Conservation (phyloP, 2,329 filamentous ascomycete genomes). For the Drechmeria coniospora region DNA sequence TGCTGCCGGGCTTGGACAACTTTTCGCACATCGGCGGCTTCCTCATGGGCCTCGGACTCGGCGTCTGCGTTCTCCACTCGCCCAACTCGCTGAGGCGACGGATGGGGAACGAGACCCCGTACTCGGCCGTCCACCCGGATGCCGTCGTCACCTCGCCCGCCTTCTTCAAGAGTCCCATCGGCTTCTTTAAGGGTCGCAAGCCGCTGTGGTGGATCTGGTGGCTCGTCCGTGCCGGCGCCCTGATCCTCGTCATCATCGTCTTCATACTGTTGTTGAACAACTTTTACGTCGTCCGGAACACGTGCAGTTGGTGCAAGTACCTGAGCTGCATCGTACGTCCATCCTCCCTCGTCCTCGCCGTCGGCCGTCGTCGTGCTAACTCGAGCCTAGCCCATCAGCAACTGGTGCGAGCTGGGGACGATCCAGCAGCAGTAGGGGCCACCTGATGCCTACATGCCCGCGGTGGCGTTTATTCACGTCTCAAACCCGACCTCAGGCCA, state of each 20-base stretch:
- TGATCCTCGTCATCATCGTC: slow-evolving; percentile 67
- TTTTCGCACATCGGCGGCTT: slow-evolving; percentile 96
- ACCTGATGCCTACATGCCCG: too few relatives aligned
- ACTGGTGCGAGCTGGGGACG: slow-evolving; percentile 46
- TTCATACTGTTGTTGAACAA: slow-evolving; percentile 82
- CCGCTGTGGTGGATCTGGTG: slow-evolving; percentile 97
- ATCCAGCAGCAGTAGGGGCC: slow-evolving; percentile 12
- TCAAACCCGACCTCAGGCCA: too few relatives aligned
- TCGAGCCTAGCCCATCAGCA: slow-evolving; percentile 38
- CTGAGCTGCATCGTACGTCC: slow-evolving; percentile 75
- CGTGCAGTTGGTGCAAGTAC: slow-evolving; percentile 89
- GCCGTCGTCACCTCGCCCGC: slow-evolving; percentile 30
- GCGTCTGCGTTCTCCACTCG: slow-evolving; percentile 76
- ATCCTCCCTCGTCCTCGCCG: background rate
- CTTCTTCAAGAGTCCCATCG: slow-evolving; percentile 47
- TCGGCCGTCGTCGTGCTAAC: slow-evolving; percentile 10
- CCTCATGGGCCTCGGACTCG: slow-evolving; percentile 75
- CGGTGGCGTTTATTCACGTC: too few relatives aligned
- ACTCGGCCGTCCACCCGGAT: slow-evolving; percentile 48
- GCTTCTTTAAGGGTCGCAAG: slow-evolving; percentile 86
- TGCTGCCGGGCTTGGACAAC: slow-evolving; percentile 88
- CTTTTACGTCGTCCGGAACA: slow-evolving; percentile 68
- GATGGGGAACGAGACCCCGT: slow-evolving; percentile 56
- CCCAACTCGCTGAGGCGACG: slow-evolving; percentile 64
- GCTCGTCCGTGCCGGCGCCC: slow-evolving; percentile 62